These are phyloP conservation scores for Aspergillus carbonarius DNA, from an alignment of 2,329 filamentous ascomycete species.

Conservation along the genomic window DNA sequence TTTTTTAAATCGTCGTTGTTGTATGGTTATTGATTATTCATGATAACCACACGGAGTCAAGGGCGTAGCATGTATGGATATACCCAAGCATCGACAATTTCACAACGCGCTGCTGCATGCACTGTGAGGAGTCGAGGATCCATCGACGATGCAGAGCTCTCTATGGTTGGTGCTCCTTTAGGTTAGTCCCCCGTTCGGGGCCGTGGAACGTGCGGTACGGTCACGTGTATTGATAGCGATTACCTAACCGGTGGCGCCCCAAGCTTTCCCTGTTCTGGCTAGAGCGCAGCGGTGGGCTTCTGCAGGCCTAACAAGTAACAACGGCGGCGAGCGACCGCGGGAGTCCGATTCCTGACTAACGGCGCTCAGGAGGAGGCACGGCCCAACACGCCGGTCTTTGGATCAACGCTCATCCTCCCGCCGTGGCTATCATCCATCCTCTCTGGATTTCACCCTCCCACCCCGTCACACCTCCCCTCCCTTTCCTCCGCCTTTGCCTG, in stretches of 20 bases:
- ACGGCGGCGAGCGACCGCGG: background rate
- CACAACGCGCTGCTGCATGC: background rate
- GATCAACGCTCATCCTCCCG: background rate
- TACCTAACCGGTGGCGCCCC: background rate
- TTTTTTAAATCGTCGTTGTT: background rate
- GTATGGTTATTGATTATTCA: background rate
- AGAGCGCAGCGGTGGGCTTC: background rate
- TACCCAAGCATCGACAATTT: too few species aligned
- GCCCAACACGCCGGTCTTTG: slow-evolving; percentile 1
- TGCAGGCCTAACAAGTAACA: background rate
- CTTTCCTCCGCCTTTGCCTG: background rate
- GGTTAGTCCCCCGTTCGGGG: background rate
- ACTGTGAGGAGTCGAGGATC: background rate
- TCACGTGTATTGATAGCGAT: background rate
- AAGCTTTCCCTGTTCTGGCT: background rate
- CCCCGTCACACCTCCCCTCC: background rate
- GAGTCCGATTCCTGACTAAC: background rate
- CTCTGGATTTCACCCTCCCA: background rate
- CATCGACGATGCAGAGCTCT: background rate
- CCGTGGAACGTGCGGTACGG: background rate
- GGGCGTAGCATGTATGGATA: background rate
- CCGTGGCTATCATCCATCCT: background rate
- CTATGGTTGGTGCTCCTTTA: background rate
- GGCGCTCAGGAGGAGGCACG: background rate
- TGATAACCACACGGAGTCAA: background rate